Percentiles rank a stretch among this genome's conserved stretches.
Conservation (phyloP, 2,329 filamentous ascomycete species). For the Thielaviopsis punctulata region DNA sequence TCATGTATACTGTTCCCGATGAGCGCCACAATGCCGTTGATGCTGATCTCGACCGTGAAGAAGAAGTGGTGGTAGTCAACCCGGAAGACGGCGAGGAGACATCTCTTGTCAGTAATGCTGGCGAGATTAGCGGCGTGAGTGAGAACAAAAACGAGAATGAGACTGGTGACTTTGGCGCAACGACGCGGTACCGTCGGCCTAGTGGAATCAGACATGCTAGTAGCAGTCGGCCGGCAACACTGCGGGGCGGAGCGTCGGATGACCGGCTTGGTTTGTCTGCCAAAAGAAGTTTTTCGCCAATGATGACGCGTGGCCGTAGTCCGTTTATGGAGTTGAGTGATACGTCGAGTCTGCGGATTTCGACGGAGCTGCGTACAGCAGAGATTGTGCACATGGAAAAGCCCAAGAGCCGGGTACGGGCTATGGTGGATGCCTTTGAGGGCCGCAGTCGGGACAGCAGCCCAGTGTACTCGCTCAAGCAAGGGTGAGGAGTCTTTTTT, state of each 20-base stretch:
- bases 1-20: constrained; percentile 88
- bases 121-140: constrained; percentile 5
- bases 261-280: neutral
- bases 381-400: constrained; percentile 28
- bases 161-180: neutral
- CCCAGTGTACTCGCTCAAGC: constrained; percentile 15
- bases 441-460: constrained; percentile 26
- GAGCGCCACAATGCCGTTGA: constrained; percentile 83
- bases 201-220: neutral
- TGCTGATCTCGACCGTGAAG: constrained; percentile 32
- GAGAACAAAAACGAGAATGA: neutral
- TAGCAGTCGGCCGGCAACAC: neutral
- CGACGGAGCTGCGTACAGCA: constrained; percentile 20
- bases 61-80: constrained; percentile 9
- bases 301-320: constrained; percentile 4
- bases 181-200: neutral
- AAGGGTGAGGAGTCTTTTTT: neutral
- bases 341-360: constrained; percentile 3
- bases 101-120: constrained; percentile 9
- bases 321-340: constrained; percentile 7
- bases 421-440: constrained; percentile 41
- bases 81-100: constrained; percentile 5
- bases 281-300: constrained; percentile 6
- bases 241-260: constrained; percentile 2
- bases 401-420: constrained; percentile 30